A percentile compares a stretch with the other conserved stretches of the same genome.
Conservation (phyloP, 208 protist genomes). For the Leishmania lainsoni region DNA sequence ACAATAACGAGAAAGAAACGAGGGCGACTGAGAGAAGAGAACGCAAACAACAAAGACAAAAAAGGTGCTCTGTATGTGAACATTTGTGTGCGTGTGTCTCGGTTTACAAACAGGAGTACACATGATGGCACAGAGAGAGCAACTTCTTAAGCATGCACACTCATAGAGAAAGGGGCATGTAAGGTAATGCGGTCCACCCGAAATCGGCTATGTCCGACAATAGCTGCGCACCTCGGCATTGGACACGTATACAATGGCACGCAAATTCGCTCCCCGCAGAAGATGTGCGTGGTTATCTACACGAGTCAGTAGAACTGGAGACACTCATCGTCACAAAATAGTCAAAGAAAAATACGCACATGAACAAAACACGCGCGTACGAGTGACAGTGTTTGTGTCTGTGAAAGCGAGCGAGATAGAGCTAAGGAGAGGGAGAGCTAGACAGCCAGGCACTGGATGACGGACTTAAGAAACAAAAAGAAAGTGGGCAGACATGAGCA, state of each 20-base stretch:
- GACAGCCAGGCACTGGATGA: background rate
- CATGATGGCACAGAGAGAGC: background rate
- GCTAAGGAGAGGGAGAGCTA: background rate
- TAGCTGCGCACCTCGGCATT: background rate
- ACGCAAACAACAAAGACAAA: background rate
- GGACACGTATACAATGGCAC: background rate
- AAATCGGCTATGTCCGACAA: background rate
- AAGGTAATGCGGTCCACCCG: background rate
- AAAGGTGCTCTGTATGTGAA: background rate
- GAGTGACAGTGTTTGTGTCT: background rate
- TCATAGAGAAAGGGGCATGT: background rate
- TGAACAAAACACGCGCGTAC: background rate
- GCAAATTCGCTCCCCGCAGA: no score
- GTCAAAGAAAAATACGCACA: background rate
- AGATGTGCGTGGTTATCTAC: background rate
- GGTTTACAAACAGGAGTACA: background rate
- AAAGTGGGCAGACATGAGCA: background rate
- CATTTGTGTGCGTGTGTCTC: background rate
- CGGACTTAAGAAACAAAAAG: background rate
- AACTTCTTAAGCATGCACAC: background rate
- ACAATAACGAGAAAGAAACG: background rate
- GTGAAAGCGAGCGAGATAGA: background rate
- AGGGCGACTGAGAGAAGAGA: background rate
- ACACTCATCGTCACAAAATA: background rate
- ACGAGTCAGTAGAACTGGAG: background rate